phyloP scores from a whole-genome alignment of 352 stramenopile species.

The Plasmopara muralis region DNA sequence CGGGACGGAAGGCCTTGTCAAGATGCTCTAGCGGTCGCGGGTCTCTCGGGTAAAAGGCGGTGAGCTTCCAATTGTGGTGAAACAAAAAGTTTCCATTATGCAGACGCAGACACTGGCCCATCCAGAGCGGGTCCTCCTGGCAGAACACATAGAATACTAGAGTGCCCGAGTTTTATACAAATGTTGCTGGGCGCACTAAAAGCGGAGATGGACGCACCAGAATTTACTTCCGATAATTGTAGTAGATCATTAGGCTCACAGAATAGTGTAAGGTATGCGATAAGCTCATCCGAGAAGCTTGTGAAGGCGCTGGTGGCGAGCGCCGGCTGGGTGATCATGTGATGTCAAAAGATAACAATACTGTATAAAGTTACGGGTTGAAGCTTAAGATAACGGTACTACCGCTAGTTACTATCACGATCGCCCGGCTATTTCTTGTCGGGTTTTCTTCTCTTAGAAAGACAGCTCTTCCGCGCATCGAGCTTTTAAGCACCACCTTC shows the following conservation, averaged over 20 bases:
- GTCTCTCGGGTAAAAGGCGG: slow-evolving; percentile 66
- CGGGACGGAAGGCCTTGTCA: slow-evolving; percentile 16
- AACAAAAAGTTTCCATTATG: slow-evolving; percentile 67
- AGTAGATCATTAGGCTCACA: slow-evolving; percentile 58
- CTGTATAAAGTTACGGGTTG: no score
- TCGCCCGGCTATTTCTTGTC: no score
- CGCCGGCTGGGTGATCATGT: slow-evolving; percentile 50
- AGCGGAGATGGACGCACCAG: slow-evolving; percentile 28
- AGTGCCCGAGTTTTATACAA: neutral
- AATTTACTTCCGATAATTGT: slow-evolving; percentile 56
- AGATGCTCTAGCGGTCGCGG: slow-evolving; percentile 26
- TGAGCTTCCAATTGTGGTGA: slow-evolving; percentile 62
- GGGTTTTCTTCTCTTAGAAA: no score
- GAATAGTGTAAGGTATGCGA: slow-evolving; percentile 76
- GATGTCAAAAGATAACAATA: neutral
- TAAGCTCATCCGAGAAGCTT: slow-evolving; percentile 65
- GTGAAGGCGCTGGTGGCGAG: slow-evolving; percentile 52
- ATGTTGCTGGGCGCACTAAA: neutral
- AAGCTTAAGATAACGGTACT: no score
- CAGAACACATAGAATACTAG: slow-evolving; percentile 79
- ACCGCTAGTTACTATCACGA: no score
- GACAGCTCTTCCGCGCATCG: no score
- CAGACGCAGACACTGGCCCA: slow-evolving; percentile 65
- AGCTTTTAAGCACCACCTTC: no score
- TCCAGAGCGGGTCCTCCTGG: slow-evolving; percentile 78